phyloP scores from a whole-genome alignment of 768 basidiomycete species.

The Piloderma croceum region DNA sequence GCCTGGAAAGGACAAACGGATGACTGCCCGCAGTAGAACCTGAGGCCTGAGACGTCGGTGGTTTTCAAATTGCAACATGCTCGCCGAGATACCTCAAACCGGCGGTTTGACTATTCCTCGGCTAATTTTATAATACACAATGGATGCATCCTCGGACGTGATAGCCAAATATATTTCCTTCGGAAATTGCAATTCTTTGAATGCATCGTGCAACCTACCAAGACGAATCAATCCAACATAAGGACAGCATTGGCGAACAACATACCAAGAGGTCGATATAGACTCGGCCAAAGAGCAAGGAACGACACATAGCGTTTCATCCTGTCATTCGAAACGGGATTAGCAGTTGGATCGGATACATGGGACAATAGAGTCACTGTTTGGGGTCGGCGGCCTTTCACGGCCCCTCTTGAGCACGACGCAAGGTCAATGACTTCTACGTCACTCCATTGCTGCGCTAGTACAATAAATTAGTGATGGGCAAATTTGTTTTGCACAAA shows the following conservation, averaged over 20 bases:
- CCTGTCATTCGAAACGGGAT: constrained; percentile 25
- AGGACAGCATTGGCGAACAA: neutral
- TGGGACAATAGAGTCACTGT: constrained; percentile 33
- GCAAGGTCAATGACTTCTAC: constrained; percentile 58
- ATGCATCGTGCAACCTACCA: constrained; percentile 53
- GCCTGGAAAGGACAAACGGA: constrained; percentile 55
- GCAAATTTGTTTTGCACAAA: constrained; percentile 1
- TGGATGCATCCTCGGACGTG: constrained; percentile 71
- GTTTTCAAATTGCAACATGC: too few species aligned
- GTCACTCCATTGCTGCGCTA: constrained; percentile 71
- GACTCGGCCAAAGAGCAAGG: constrained; percentile 67
- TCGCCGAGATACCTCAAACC: too few species aligned
- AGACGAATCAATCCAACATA: neutral
- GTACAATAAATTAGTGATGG: constrained; percentile 1
- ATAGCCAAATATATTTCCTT: constrained; percentile 62
- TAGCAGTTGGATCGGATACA: constrained; percentile 4
- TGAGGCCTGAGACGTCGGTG: too few species aligned
- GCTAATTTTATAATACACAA: constrained; percentile 80
- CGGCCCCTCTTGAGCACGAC: constrained; percentile 47
- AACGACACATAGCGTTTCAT: constrained; percentile 45
- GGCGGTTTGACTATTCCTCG: constrained; percentile 72
- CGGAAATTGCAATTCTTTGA: constrained; percentile 42
- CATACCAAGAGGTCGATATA: constrained; percentile 37
- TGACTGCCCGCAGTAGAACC: constrained; percentile 31
- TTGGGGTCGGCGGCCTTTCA: constrained; percentile 52